phyloP scores from a whole-genome alignment of 345 rosid genomes.

The Streptanthus diversifolius region DNA sequence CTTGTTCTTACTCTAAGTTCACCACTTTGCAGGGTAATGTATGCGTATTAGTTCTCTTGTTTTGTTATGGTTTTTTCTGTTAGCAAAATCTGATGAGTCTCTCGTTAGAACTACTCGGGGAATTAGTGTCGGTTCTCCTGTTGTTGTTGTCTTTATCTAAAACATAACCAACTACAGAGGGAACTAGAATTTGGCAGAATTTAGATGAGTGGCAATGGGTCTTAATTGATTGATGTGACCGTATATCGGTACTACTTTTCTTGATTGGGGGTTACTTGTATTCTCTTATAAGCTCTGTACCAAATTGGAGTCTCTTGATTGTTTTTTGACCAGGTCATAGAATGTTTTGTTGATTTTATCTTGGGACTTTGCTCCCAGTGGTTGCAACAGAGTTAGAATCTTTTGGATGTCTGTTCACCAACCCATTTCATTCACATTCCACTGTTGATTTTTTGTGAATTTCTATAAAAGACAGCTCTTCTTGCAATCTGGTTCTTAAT shows the following conservation, averaged over 20 bases:
- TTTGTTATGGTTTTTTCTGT: neutral
- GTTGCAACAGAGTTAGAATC: slow-evolving; percentile 44
- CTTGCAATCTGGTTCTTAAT: neutral
- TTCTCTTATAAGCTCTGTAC: slow-evolving; percentile 7
- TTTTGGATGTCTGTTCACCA: slow-evolving; percentile 50
- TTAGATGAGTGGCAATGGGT: slow-evolving; percentile 1
- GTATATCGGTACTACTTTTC: slow-evolving; percentile 6
- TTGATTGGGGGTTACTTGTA: slow-evolving; percentile 11
- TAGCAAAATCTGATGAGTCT: neutral
- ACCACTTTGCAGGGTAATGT: slow-evolving; percentile 22
- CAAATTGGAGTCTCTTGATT: slow-evolving; percentile 1
- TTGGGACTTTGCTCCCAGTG: slow-evolving; percentile 18
- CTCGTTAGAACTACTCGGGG: neutral
- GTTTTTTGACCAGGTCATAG: slow-evolving; percentile 14
- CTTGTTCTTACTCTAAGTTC: slow-evolving; percentile 14
- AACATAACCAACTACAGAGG: slow-evolving; percentile 12
- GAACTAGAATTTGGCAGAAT: neutral
- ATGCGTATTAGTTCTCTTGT: neutral
- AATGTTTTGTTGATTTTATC: slow-evolving; percentile 3
- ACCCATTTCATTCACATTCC: slow-evolving; percentile 29
- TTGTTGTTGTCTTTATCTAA: slow-evolving; percentile 16
- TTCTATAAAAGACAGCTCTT: neutral
- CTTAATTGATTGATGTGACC: slow-evolving; percentile 23
- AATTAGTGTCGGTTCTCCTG: neutral
- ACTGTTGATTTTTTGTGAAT: slow-evolving; percentile 16